A percentile compares a stretch with the other conserved stretches of the same genome.
These are phyloP conservation scores for Paramarasmius palmivorus DNA, from an alignment of 1,284 basidiomycete genomes.

Conservation along the genomic window DNA sequence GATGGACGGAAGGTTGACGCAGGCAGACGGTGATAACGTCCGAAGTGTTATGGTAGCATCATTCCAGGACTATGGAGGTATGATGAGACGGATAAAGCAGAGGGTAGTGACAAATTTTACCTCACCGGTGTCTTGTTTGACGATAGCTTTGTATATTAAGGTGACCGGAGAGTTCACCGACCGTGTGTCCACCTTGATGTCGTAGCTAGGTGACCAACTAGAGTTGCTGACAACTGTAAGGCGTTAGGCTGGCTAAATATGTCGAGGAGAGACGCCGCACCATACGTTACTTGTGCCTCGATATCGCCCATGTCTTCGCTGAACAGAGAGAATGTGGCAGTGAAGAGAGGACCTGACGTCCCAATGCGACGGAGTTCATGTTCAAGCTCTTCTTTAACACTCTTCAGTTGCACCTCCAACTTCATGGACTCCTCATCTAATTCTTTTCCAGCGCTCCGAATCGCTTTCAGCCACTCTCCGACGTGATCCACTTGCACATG, in stretches of 20 bases:
- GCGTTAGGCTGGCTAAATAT: neutral
- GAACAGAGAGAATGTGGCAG: too few species aligned
- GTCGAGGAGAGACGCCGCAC: slow-evolving; percentile 17
- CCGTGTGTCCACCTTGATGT: slow-evolving; percentile 34
- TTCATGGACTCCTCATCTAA: slow-evolving; percentile 30
- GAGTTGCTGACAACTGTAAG: slow-evolving; percentile 27
- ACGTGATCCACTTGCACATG: slow-evolving; percentile 30
- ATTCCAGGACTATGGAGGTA: neutral
- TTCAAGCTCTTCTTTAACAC: too few species aligned
- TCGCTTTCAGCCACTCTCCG: slow-evolving; percentile 29
- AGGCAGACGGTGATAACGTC: neutral
- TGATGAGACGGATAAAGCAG: neutral
- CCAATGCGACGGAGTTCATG: too few species aligned
- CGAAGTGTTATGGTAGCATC: neutral
- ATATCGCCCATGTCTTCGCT: slow-evolving; percentile 13
- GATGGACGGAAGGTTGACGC: neutral
- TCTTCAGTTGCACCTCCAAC: slow-evolving; percentile 17
- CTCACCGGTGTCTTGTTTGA: slow-evolving; percentile 35
- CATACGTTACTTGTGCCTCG: slow-evolving; percentile 35
- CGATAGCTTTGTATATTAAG: slow-evolving; percentile 33
- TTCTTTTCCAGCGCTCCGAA: slow-evolving; percentile 29
- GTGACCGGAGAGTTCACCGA: slow-evolving; percentile 29
- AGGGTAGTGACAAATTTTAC: slow-evolving; percentile 11
- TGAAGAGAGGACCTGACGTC: too few species aligned
- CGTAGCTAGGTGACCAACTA: slow-evolving; percentile 33